A percentile compares a stretch with the other conserved stretches of the same genome.
Conservation (phyloP, 2,329 filamentous ascomycete species). For the Cladosporium sp. region DNA sequence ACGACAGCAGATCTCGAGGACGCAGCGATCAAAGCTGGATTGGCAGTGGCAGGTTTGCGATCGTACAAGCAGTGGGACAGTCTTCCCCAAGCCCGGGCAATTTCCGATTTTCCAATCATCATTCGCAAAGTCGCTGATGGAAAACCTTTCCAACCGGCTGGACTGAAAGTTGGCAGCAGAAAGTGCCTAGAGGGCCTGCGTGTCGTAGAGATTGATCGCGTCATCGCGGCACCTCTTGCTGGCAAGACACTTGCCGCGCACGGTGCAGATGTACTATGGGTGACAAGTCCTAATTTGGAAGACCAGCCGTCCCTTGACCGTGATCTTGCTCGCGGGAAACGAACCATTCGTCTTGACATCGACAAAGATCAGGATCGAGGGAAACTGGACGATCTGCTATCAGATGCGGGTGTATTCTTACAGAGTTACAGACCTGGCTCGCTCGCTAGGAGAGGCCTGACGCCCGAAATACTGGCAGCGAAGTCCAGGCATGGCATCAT, state of each 20-base stretch:
- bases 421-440: conserved; percentile 48
- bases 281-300: conserved; percentile 25
- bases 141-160: conserved; percentile 11
- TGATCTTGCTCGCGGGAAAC: conserved; percentile 26
- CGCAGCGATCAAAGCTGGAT: conserved; percentile 36
- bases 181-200: conserved; percentile 36
- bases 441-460: conserved; percentile 42
- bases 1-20: conserved; percentile 47
- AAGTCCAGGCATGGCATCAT: conserved; percentile 40
- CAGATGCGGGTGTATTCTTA: conserved; percentile 40
- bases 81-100: conserved; percentile 43
- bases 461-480: conserved; percentile 34
- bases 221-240: conserved; percentile 28
- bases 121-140: conserved; percentile 33
- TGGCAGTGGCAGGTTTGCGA: conserved; percentile 49
- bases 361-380: conserved; percentile 21
- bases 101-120: conserved; percentile 45
- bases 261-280: conserved; percentile 29
- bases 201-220: conserved; percentile 26
- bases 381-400: conserved; percentile 30
- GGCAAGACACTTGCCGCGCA: conserved; percentile 28
- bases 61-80: conserved; percentile 51
- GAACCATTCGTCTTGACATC: conserved; percentile 34
- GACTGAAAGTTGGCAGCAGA: conserved; percentile 9
- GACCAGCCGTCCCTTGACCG: conserved; percentile 25